A percentile compares a stretch with the other conserved stretches of the same genome.
Evolutionary conservation across 2,329 filamentous ascomycete genomes (phyloP).

Genomic region (Oidium heveae): DNA sequence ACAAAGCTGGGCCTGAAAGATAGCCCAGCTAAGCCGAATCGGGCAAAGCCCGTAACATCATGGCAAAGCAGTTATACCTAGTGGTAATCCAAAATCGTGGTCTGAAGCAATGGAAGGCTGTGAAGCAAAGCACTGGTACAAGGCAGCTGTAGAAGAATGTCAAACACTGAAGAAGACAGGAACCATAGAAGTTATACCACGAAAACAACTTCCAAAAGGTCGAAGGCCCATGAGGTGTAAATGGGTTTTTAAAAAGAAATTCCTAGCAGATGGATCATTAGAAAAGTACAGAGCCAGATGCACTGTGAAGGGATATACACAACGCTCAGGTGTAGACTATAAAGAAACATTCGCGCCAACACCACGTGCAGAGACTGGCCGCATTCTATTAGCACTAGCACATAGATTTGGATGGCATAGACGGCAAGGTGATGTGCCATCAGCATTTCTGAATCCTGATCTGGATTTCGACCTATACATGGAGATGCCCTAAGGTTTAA

Average conservation of each 20-base stretch:
- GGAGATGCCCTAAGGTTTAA: not conserved
- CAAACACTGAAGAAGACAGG: not conserved
- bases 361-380: not conserved
- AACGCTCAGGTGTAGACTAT: not conserved
- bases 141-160: not conserved
- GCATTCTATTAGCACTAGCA: not conserved
- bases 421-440: not conserved
- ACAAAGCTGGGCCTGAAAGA: too few species aligned
- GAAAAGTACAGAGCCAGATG: not conserved
- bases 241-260: not conserved
- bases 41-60: too few species aligned
- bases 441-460: not conserved
- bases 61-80: not conserved
- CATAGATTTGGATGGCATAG: not conserved
- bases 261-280: not conserved
- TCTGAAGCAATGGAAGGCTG: not conserved
- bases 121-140: not conserved
- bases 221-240: not conserved
- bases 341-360: not conserved
- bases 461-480: not conserved
- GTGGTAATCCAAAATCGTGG: not conserved
- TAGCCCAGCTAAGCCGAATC: too few species aligned
- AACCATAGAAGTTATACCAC: not conserved
- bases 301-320: not conserved
- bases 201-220: not conserved